phyloP scores from a whole-genome alignment of 2,329 filamentous ascomycete genomes.

The Penicillium griseofulvum region DNA sequence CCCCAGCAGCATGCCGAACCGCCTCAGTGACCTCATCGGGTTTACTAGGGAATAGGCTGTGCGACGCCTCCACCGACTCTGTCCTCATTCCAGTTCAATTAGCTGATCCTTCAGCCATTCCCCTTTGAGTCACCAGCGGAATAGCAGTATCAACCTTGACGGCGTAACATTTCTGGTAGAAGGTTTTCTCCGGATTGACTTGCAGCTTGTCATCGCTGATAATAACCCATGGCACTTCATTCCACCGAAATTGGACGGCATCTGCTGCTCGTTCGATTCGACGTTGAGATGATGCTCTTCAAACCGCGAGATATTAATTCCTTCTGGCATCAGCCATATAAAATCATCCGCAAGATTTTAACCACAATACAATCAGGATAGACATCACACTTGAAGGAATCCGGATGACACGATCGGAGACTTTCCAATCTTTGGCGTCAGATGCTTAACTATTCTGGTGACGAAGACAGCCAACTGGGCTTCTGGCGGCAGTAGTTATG shows the following conservation, averaged over 20 bases:
- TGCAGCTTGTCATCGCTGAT: constrained; percentile 1
- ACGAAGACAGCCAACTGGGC: too few relatives aligned
- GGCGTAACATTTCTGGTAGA: constrained; percentile 5
- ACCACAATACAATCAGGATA: too few relatives aligned
- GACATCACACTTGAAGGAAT: too few relatives aligned
- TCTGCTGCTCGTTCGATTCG: neutral
- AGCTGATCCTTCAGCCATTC: constrained; percentile 2
- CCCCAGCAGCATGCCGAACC: neutral
- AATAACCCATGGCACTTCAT: constrained; percentile 5
- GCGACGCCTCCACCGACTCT: neutral
- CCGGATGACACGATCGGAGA: too few relatives aligned
- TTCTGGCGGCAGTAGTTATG: too few relatives aligned
- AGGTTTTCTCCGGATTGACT: neutral
- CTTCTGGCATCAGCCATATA: too few relatives aligned
- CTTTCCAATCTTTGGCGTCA: too few relatives aligned
- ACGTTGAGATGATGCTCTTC: too few relatives aligned
- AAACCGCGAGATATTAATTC: too few relatives aligned
- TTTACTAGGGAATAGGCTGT: neutral
- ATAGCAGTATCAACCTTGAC: constrained; percentile 3
- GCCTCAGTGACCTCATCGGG: neutral
- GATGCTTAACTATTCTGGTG: too few relatives aligned
- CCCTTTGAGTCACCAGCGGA: neutral
- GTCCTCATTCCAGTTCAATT: neutral
- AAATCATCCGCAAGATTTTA: too few relatives aligned
- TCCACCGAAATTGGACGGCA: constrained; percentile 4